Percentiles rank a stretch among this genome's conserved stretches.
Conservation (phyloP, 2,329 filamentous ascomycete species). For the Fusarium burgessii region DNA sequence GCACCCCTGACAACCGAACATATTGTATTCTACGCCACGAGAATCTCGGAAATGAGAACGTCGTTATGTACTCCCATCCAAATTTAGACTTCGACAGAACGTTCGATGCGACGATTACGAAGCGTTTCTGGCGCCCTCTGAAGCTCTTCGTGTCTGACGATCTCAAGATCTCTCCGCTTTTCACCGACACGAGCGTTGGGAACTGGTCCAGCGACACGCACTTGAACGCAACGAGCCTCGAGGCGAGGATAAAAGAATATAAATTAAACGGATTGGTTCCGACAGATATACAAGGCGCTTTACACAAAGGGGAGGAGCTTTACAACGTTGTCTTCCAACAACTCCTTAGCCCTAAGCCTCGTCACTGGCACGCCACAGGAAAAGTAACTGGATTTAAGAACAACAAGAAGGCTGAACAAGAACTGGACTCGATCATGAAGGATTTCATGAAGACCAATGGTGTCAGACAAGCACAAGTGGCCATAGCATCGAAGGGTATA, state of each 20-base stretch:
- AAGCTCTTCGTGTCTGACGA: slow-evolving; percentile 34
- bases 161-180: slow-evolving; percentile 27
- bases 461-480: slow-evolving; percentile 34
- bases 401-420: neutral
- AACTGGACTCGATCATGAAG: slow-evolving; percentile 13
- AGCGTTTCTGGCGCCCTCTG: slow-evolving; percentile 32
- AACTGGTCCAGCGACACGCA: slow-evolving; percentile 15
- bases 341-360: neutral
- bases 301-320: neutral
- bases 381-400: neutral
- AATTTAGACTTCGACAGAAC: neutral
- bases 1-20: slow-evolving; percentile 10
- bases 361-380: slow-evolving; percentile 17
- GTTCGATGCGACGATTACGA: slow-evolving; percentile 6
- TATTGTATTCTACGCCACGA: slow-evolving; percentile 36
- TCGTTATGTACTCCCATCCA: neutral
- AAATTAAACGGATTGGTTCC: neutral
- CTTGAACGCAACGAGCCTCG: slow-evolving; percentile 2
- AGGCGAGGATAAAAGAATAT: neutral
- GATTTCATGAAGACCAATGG: slow-evolving; percentile 31
- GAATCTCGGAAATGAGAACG: slow-evolving; percentile 33
- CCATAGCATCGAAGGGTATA: slow-evolving; percentile 7
- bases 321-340: slow-evolving; percentile 35
- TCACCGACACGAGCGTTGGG: slow-evolving; percentile 29
- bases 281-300: slow-evolving; percentile 30